Conservation (phyloP, 495 filamentous ascomycete species). For the Tuber umbilicatum region DNA sequence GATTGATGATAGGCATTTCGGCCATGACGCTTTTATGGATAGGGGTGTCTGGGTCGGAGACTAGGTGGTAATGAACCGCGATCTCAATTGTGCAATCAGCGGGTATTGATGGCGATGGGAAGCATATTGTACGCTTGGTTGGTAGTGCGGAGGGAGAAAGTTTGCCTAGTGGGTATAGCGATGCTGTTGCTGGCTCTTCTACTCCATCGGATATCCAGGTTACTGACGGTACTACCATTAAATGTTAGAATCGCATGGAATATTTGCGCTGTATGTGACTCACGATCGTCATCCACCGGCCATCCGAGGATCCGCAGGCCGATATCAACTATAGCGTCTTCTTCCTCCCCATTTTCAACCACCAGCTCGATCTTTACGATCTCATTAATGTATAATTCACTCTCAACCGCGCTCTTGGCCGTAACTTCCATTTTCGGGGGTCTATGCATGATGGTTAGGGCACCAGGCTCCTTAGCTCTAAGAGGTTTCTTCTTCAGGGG, state of each 20-base stretch:
- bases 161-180: constrained; percentile 47
- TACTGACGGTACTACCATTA: constrained; percentile 18
- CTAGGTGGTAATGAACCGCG: constrained; percentile 65
- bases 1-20: constrained; percentile 64
- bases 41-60: constrained; percentile 75
- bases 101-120: constrained; percentile 51
- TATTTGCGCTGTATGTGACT: constrained; percentile 13
- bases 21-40: constrained; percentile 64
- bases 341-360: constrained; percentile 76
- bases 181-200: constrained; percentile 14
- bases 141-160: constrained; percentile 43
- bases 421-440: constrained; percentile 83
- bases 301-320: constrained; percentile 61
- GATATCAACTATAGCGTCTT: constrained; percentile 62
- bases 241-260: constrained; percentile 1
- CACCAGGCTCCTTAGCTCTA: constrained; percentile 47
- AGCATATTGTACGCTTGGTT: constrained; percentile 47
- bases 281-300: constrained; percentile 26
- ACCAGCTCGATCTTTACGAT: constrained; percentile 58
- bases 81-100: constrained; percentile 64
- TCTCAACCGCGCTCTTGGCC: constrained; percentile 53
- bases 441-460: constrained; percentile 69
- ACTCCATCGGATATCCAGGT: constrained; percentile 28
- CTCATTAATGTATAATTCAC: constrained; percentile 77
- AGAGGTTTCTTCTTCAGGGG: constrained; percentile 46